Conservation (phyloP, 208 protist genomes). For the Acanthamoeba culbertsoni region DNA sequence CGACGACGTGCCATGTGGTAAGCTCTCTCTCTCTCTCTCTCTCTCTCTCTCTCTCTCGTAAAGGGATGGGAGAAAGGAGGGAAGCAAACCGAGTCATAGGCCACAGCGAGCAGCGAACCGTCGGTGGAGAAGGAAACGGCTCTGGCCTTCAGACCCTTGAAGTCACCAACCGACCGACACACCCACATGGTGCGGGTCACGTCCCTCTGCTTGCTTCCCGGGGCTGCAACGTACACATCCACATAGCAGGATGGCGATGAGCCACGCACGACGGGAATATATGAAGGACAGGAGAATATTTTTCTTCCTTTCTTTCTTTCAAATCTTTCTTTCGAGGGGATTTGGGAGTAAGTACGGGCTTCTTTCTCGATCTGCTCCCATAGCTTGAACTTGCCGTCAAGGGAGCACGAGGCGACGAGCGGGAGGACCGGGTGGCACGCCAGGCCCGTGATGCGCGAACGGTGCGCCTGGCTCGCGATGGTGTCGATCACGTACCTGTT, state of each 20-base stretch:
- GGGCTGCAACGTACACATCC: neutral
- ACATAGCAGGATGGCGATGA: no score
- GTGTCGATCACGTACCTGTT: conserved; percentile 11
- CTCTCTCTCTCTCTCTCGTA: no score
- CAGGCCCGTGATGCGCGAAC: neutral
- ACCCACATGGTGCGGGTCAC: neutral
- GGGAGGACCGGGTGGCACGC: conserved; percentile 49
- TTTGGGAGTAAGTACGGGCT: neutral
- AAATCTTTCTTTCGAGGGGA: no score
- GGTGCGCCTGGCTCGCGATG: conserved; percentile 33
- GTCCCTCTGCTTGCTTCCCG: neutral
- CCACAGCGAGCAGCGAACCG: conserved; percentile 61
- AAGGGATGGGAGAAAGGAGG: neutral
- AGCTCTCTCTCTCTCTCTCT: no score
- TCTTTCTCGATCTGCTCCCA: neutral
- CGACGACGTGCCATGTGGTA: no score
- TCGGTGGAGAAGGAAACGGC: conserved; percentile 58
- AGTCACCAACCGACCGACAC: conserved; percentile 65
- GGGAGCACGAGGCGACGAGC: conserved; percentile 20
- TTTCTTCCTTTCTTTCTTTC: no score
- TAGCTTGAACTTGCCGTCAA: conserved; percentile 66
- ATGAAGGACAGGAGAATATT: no score
- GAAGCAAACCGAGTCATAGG: conserved; percentile 1
- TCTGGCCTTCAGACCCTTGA: neutral
- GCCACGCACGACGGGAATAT: no score